phyloP scores from a whole-genome alignment of 805 yeast species.

The Pichia ethanolica region DNA sequence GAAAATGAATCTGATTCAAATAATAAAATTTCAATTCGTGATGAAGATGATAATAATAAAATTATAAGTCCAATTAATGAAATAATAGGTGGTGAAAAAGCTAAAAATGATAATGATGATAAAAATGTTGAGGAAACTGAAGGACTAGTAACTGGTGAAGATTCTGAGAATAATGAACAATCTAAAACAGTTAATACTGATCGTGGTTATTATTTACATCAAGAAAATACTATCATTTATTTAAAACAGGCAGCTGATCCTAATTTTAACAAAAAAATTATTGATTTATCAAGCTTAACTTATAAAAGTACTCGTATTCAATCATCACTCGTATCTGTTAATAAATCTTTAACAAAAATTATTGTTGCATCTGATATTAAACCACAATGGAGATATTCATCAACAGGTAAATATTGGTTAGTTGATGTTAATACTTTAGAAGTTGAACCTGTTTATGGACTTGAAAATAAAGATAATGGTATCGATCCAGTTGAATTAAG shows the following conservation, averaged over 20 bases:
- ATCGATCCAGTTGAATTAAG: conserved; percentile 29
- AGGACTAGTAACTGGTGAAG: background rate
- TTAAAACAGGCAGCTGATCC: conserved; percentile 25
- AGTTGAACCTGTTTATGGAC: conserved; percentile 17
- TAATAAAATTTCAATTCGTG: background rate
- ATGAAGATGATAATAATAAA: background rate
- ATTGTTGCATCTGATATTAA: conserved; percentile 46
- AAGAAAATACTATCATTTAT: conserved; percentile 10
- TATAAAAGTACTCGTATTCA: conserved; percentile 34
- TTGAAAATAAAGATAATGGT: conserved; percentile 19
- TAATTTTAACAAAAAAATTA: conserved; percentile 24
- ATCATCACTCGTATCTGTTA: conserved; percentile 38
- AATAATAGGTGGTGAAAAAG: background rate
- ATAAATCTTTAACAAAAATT: conserved; percentile 39
- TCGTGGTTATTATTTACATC: conserved; percentile 35
- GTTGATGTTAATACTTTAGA: conserved; percentile 36
- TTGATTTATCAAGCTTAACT: conserved; percentile 29
- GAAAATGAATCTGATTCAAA: background rate
- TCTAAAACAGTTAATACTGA: conserved; percentile 22
- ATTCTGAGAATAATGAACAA: background rate
- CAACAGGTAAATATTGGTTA: conserved; percentile 54
- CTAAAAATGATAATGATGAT: background rate
- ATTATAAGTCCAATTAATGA: too few relatives aligned
- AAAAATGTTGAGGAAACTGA: background rate
- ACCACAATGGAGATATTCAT: conserved; percentile 64